Evolutionary conservation across 768 basidiomycete species (phyloP).

Genomic region (Lentinula boryana): DNA sequence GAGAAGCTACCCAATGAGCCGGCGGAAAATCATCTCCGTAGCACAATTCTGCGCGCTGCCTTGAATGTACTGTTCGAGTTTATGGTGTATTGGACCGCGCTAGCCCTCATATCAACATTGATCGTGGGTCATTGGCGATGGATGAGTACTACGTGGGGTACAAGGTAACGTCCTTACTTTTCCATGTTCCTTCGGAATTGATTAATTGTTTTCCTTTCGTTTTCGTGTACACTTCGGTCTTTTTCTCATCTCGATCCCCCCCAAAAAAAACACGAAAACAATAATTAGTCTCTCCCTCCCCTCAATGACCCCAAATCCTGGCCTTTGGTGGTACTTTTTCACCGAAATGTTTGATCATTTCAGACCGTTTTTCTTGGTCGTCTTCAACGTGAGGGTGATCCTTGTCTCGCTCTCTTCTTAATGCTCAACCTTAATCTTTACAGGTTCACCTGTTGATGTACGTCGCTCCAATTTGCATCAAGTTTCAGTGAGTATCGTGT

Average conservation of each 20-base stretch:
- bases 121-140: slow-evolving; percentile 60
- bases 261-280: background rate
- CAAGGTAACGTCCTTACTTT: slow-evolving; percentile 47
- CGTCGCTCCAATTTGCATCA: slow-evolving; percentile 76
- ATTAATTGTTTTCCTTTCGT: too few relatives aligned
- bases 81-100: slow-evolving; percentile 36
- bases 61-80: slow-evolving; percentile 39
- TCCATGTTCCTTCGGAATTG: background rate
- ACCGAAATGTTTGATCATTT: slow-evolving; percentile 99
- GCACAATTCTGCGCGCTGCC: background rate
- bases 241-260: too few relatives aligned
- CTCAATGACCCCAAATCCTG: slow-evolving; percentile 90
- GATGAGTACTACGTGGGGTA: slow-evolving; percentile 80
- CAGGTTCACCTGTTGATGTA: slow-evolving; percentile 83
- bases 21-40: too few relatives aligned
- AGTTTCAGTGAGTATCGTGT: slow-evolving; percentile 61
- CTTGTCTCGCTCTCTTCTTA: background rate
- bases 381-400: slow-evolving; percentile 68
- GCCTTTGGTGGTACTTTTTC: slow-evolving; percentile 99
- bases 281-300: slow-evolving; percentile 64
- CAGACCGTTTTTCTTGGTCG: slow-evolving; percentile 90
- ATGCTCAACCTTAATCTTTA: background rate
- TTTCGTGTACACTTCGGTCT: too few relatives aligned
- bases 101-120: slow-evolving; percentile 47
- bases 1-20: too few relatives aligned